Evolutionary conservation across 2,329 filamentous ascomycete species (phyloP).

Genomic region (Penicillium sp.): DNA sequence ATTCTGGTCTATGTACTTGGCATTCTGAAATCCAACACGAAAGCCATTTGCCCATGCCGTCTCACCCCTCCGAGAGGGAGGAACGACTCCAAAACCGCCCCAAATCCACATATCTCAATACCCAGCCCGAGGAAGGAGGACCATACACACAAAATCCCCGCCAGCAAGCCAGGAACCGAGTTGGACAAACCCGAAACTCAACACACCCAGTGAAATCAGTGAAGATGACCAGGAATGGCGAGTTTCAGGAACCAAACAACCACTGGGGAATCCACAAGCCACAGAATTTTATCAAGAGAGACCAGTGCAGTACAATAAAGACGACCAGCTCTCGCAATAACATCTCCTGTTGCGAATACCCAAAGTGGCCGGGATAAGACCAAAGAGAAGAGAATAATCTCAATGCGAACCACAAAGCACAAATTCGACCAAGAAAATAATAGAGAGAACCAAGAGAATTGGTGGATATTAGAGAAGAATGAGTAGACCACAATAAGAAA

Average conservation of each 20-base stretch:
- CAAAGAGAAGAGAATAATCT: slow-evolving; percentile 1
- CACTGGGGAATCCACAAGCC: slow-evolving; percentile 10
- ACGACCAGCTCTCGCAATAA: slow-evolving; percentile 34
- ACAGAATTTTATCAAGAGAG: slow-evolving; percentile 11
- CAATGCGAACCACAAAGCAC: not conserved
- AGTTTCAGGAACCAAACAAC: slow-evolving; percentile 4
- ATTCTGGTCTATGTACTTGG: slow-evolving; percentile 1
- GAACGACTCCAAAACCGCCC: not conserved
- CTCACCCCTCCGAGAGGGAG: not conserved
- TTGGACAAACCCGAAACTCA: not conserved
- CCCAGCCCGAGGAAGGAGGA: not conserved
- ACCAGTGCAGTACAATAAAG: slow-evolving; percentile 43
- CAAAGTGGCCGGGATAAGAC: slow-evolving; percentile 1
- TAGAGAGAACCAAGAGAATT: slow-evolving; percentile 10
- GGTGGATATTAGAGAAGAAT: slow-evolving; percentile 19
- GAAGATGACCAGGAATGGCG: slow-evolving; percentile 33
- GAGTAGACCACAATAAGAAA: slow-evolving; percentile 15
- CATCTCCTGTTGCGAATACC: not conserved
- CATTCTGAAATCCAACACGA: not conserved
- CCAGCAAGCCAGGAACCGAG: slow-evolving; percentile 7
- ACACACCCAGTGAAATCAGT: slow-evolving; percentile 37
- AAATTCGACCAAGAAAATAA: not conserved
- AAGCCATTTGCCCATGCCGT: not conserved
- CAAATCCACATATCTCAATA: not conserved
- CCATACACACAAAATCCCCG: slow-evolving; percentile 8